These are phyloP conservation scores for Ettlia oleoabundans DNA, from an alignment of 139 green algal species.

Conservation along the genomic window DNA sequence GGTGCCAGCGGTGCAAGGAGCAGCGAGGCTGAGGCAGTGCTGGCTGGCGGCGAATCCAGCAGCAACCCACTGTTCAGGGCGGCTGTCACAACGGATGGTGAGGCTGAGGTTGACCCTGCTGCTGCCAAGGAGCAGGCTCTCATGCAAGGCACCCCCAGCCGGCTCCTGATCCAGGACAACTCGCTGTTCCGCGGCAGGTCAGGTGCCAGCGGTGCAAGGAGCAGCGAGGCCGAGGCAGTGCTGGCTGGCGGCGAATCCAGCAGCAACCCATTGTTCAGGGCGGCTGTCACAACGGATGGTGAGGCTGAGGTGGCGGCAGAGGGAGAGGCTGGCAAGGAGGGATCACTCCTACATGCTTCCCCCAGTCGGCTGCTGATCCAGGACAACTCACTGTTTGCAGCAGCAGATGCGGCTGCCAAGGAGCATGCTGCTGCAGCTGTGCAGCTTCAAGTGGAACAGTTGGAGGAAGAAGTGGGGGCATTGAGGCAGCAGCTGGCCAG, in stretches of 20 bases:
- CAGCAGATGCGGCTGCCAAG: constrained; percentile 1
- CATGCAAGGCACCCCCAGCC: too few relatives aligned
- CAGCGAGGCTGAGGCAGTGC: not conserved
- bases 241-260: too few relatives aligned
- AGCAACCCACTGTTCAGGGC: constrained; percentile 19
- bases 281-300: too few relatives aligned
- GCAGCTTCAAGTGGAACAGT: not conserved
- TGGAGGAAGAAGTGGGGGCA: not conserved
- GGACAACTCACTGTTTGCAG: not conserved
- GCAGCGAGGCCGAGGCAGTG: too few relatives aligned
- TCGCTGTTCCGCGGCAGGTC: too few relatives aligned
- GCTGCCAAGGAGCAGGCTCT: too few relatives aligned
- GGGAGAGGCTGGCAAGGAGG: not conserved
- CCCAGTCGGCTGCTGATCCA: not conserved
- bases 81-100: too few relatives aligned
- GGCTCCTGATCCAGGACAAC: too few relatives aligned
- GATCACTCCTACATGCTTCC: not conserved
- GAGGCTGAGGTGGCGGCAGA: not conserved
- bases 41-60: not conserved
- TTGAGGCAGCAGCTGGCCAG: not conserved
- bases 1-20: not conserved
- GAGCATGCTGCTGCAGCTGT: constrained; percentile 8
- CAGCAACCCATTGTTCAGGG: too few relatives aligned
- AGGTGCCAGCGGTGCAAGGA: not conserved
- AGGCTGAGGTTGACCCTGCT: not conserved